These are phyloP conservation scores for Aspergillus sp. DNA, from an alignment of 2,329 filamentous ascomycete species.

Conservation along the genomic window DNA sequence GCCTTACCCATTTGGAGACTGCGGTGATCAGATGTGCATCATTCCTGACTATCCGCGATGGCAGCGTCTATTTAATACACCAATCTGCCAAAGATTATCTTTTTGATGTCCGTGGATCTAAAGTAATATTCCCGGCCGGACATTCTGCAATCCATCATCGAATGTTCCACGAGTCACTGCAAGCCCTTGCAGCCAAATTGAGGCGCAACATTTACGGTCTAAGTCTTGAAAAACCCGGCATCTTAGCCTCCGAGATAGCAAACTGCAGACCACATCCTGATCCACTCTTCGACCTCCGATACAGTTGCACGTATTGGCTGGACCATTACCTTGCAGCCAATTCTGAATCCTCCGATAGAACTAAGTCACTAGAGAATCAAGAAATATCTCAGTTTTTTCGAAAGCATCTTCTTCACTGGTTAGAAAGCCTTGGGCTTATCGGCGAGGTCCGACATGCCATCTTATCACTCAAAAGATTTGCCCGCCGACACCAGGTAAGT, in stretches of 20 bases:
- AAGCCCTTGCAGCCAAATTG: background rate
- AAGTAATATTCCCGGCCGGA: background rate
- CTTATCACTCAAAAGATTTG: background rate
- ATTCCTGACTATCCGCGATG: slow-evolving; percentile 4
- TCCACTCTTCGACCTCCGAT: slow-evolving; percentile 4
- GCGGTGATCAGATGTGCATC: slow-evolving; percentile 2
- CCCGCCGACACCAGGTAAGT: background rate
- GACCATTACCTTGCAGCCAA: slow-evolving; percentile 1
- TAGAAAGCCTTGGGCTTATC: slow-evolving; percentile 3
- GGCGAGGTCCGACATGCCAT: slow-evolving; percentile 2
- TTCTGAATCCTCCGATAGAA: background rate
- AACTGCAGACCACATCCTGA: background rate
- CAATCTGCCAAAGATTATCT: background rate
- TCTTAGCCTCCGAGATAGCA: slow-evolving; percentile 1
- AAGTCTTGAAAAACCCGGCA: background rate
- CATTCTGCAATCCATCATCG: slow-evolving; percentile 2
- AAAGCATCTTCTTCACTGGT: slow-evolving; percentile 3
- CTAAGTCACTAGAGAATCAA: background rate
- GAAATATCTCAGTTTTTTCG: slow-evolving; percentile 1
- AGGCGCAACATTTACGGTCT: slow-evolving; percentile 3
- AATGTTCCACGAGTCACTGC: background rate
- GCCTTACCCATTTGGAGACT: background rate
- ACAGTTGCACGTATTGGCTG: slow-evolving; percentile 3
- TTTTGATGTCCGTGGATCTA: background rate
- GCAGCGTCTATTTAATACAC: background rate